A percentile compares a stretch with the other conserved stretches of the same genome.
Conservation (phyloP, 805 yeast species). For the Cyberlindnera saturnus region DNA sequence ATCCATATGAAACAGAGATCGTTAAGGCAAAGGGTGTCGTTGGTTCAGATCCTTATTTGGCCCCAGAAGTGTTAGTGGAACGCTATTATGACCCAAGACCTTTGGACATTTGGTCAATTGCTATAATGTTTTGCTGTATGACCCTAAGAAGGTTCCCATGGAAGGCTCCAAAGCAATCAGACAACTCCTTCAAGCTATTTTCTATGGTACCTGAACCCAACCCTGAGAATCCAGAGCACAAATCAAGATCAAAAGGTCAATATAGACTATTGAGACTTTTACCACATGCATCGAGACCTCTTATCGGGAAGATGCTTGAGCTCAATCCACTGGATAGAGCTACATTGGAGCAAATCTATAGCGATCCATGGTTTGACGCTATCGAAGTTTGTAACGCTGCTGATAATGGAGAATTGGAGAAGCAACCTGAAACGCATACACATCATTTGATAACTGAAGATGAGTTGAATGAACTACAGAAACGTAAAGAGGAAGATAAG, state of each 20-base stretch:
- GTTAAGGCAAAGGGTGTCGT: slow-evolving; percentile 79
- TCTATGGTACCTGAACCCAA: slow-evolving; percentile 33
- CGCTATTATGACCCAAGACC: slow-evolving; percentile 74
- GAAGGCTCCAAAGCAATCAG: slow-evolving; percentile 81
- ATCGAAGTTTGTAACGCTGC: slow-evolving; percentile 48
- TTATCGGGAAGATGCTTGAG: slow-evolving; percentile 61
- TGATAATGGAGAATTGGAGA: slow-evolving; percentile 20
- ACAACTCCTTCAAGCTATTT: slow-evolving; percentile 70
- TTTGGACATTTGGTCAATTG: slow-evolving; percentile 91
- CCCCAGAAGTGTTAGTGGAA: slow-evolving; percentile 76
- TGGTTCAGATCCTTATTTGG: slow-evolving; percentile 93
- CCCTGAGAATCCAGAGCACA: slow-evolving; percentile 25
- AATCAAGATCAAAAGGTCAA: slow-evolving; percentile 56
- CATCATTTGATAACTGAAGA: slow-evolving; percentile 71
- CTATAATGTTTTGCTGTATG: slow-evolving; percentile 90
- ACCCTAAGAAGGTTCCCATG: slow-evolving; percentile 84
- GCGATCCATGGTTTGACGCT: slow-evolving; percentile 49
- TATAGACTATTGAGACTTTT: slow-evolving; percentile 63
- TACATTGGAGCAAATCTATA: slow-evolving; percentile 46
- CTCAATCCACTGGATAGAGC: slow-evolving; percentile 55
- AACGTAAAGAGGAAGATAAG: slow-evolving; percentile 27
- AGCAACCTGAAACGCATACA: slow-evolving; percentile 36
- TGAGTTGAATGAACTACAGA: slow-evolving; percentile 40
- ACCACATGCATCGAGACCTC: slow-evolving; percentile 57
- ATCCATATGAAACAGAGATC: slow-evolving; percentile 50